Evolutionary conservation across 1,284 basidiomycete genomes (phyloP).

Genomic region (Marasmius tenuissimus): DNA sequence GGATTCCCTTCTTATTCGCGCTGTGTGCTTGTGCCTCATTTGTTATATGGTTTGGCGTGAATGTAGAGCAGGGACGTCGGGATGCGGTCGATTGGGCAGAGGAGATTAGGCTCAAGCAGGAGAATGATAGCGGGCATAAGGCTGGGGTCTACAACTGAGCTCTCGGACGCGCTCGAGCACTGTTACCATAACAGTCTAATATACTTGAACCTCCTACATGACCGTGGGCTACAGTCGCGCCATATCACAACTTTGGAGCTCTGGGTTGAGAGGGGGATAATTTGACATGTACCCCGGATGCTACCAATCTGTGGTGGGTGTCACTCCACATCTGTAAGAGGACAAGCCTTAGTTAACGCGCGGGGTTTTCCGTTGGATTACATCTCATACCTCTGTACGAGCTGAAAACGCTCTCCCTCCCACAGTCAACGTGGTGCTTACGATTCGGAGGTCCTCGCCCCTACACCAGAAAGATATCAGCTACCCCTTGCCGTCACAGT

Average conservation of each 20-base stretch:
- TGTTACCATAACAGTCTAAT: too few relatives aligned
- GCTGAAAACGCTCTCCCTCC: slow-evolving; percentile 1
- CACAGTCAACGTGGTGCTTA: slow-evolving; percentile 1
- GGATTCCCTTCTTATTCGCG: slow-evolving; percentile 83
- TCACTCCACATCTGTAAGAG: slow-evolving; percentile 10
- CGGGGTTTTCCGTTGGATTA: neutral
- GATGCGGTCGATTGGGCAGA: slow-evolving; percentile 68
- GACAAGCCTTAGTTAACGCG: neutral
- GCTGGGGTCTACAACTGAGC: neutral
- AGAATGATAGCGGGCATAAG: neutral
- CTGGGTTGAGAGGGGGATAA: slow-evolving; percentile 1
- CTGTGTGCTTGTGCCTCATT: slow-evolving; percentile 64
- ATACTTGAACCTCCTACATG: too few relatives aligned
- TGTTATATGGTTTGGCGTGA: slow-evolving; percentile 73
- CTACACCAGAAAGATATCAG: neutral
- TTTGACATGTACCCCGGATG: slow-evolving; percentile 10
- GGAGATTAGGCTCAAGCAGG: slow-evolving; percentile 17
- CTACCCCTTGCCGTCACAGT: neutral
- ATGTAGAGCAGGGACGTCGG: slow-evolving; percentile 65
- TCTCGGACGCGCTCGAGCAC: too few relatives aligned
- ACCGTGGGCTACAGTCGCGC: too few relatives aligned
- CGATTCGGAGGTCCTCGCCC: slow-evolving; percentile 1
- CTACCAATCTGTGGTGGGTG: slow-evolving; percentile 9
- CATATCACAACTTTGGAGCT: neutral
- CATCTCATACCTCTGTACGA: neutral